These are phyloP conservation scores for Quaeritorhiza haematococci DNA, from an alignment of 371 early-diverging fungal species.

Conservation along the genomic window DNA sequence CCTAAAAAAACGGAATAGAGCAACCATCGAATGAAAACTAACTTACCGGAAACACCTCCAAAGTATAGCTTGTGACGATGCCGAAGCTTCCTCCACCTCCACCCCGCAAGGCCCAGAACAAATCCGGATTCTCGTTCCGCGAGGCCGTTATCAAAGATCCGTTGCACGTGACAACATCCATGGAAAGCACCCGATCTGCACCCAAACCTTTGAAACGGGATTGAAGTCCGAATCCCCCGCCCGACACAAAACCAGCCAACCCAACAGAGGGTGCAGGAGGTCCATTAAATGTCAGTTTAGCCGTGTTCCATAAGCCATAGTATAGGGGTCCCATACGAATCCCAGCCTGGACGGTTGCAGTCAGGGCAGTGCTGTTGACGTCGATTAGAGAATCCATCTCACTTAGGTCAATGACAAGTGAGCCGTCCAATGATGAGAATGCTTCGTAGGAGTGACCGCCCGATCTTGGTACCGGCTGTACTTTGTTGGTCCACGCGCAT, in stretches of 20 bases:
- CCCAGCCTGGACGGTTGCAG: constrained; percentile 35
- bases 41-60: neutral
- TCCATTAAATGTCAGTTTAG: constrained; percentile 5
- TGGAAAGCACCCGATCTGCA: constrained; percentile 46
- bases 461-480: constrained; percentile 3
- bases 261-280: constrained; percentile 42
- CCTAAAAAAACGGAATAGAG: too few relatives aligned
- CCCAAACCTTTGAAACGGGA: constrained; percentile 39
- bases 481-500: neutral
- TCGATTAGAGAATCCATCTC: constrained; percentile 13
- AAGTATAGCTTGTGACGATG: constrained; percentile 34
- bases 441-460: constrained; percentile 61
- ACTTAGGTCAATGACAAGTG: constrained; percentile 39
- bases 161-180: constrained; percentile 42
- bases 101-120: constrained; percentile 60
- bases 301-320: constrained; percentile 21
- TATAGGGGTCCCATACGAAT: constrained; percentile 33
- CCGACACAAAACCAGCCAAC: constrained; percentile 29
- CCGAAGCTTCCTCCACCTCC: constrained; percentile 54
- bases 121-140: constrained; percentile 37
- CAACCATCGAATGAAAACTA: too few relatives aligned
- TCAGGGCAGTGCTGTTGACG: constrained; percentile 25
- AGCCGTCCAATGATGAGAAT: constrained; percentile 31
- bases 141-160: constrained; percentile 43
- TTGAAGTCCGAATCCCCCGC: constrained; percentile 44